A percentile compares a stretch with the other conserved stretches of the same genome.
Evolutionary conservation across 305 asterid species (phyloP).

Genomic region (Fraxinus xanthoxyloides): DNA sequence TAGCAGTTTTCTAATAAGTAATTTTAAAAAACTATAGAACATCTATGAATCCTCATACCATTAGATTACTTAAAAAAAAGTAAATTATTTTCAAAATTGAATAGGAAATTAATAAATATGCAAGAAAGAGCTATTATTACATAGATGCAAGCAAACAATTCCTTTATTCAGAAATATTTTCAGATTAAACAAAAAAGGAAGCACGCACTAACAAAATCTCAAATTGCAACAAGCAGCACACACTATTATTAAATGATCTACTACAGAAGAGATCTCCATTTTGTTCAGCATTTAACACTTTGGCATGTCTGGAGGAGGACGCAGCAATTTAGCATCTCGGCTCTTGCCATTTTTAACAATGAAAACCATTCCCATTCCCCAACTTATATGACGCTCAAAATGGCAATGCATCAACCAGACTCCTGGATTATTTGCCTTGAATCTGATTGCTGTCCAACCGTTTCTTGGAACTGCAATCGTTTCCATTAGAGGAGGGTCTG

Average conservation of each 20-base stretch:
- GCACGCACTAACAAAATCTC: not conserved
- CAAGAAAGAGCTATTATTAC: not conserved
- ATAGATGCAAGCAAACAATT: not conserved
- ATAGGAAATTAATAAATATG: not conserved
- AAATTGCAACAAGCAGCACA: not conserved
- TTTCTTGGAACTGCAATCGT: slow-evolving; percentile 52
- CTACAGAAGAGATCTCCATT: not conserved
- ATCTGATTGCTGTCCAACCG: slow-evolving; percentile 69
- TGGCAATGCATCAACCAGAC: slow-evolving; percentile 47
- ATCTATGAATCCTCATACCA: not conserved
- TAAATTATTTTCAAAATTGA: not conserved
- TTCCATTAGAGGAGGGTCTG: slow-evolving; percentile 50
- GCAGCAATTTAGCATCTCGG: slow-evolving; percentile 17
- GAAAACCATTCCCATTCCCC: slow-evolving; percentile 50
- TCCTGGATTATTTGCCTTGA: slow-evolving; percentile 60
- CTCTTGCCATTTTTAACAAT: slow-evolving; percentile 27
- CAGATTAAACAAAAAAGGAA: not conserved
- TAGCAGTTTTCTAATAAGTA: not conserved
- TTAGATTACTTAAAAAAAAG: not conserved
- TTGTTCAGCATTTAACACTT: slow-evolving; percentile 20
- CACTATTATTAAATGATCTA: not conserved
- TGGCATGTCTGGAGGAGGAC: slow-evolving; percentile 38
- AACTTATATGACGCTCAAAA: slow-evolving; percentile 39
- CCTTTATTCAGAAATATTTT: not conserved
- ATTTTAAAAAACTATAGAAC: not conserved